Percentiles rank a stretch among this genome's conserved stretches.
These are phyloP conservation scores for Xerocomus brunneocitrinus DNA, from an alignment of 768 basidiomycete genomes.

Conservation along the genomic window DNA sequence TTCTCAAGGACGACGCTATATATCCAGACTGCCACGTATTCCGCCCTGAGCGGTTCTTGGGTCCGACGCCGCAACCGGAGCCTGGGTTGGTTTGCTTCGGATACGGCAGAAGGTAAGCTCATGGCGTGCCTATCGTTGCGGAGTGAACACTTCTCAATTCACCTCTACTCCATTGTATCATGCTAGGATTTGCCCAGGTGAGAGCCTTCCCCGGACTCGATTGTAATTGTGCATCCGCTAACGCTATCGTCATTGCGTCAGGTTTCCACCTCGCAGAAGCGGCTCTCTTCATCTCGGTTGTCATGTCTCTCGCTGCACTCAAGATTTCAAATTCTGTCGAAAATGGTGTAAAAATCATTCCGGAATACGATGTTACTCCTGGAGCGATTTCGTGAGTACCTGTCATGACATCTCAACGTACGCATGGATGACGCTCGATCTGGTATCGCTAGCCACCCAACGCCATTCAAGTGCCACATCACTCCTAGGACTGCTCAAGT, in stretches of 20 bases:
- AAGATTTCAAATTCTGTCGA: slow-evolving; percentile 39
- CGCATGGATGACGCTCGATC: neutral
- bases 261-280: slow-evolving; percentile 29
- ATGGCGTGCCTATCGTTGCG: too few species aligned
- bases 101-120: slow-evolving; percentile 27
- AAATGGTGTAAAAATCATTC: slow-evolving; percentile 40
- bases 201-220: neutral
- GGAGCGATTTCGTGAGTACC: slow-evolving; percentile 43
- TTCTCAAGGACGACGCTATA: slow-evolving; percentile 44
- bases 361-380: slow-evolving; percentile 39
- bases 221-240: neutral
- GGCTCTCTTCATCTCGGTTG: slow-evolving; percentile 23
- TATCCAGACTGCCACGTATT: slow-evolving; percentile 33
- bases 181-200: slow-evolving; percentile 22
- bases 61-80: slow-evolving; percentile 16
- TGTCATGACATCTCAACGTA: neutral
- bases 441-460: slow-evolving; percentile 36
- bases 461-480: slow-evolving; percentile 53
- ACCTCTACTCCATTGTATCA: neutral
- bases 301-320: slow-evolving; percentile 43
- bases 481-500: slow-evolving; percentile 47
- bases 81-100: slow-evolving; percentile 20
- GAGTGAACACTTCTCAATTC: neutral
- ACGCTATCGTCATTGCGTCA: neutral
- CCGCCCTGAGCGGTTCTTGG: slow-evolving; percentile 33